Evolutionary conservation across 2,329 filamentous ascomycete genomes (phyloP), one percentile per base, ranked within the genome.

Genomic region (Parasarocladium wereldwijsianum): DNA sequence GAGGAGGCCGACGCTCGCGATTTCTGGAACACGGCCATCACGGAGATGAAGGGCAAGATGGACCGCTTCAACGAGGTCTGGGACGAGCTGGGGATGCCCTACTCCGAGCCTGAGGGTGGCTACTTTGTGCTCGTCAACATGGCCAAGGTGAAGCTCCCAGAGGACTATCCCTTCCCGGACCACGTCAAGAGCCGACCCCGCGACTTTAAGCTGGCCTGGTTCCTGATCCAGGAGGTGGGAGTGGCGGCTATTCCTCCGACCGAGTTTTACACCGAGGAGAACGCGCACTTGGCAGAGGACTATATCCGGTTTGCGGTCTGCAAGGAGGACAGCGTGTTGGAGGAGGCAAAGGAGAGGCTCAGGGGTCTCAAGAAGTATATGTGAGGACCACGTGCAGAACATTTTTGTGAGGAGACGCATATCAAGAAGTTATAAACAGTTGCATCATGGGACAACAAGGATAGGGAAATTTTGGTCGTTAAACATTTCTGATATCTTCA

Each of bases 41-140:
- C 57, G 21, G 85, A 94, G 42, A 96, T 96, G 87, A 81, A 84
- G 56, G 69, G 57, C 35, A 94, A 93, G 55, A 78, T 96, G 60
- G 66, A 79, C 42, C 71, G 70, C 15, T 94, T 98, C 64, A 93
- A 87, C 51, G 64, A 78, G 37, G 62, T 87, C 23, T 87, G 80
- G 61, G 62, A 71, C 29, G 81, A 87, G 56, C 66, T 87, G 6
- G 70, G 64, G 11, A 62, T 87, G 29, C 78, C 79, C 4, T 93
- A 87, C 60, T 87, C 83, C 2, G 79, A 93, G 35, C 90, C 90
- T 4, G 86, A 98, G 53, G 90, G 90, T 31, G 90, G 90, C 13
- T 98, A 98, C 62, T 98, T 98, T 49, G 83, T 98, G 22, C 71
- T 98, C 31, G 90, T 83, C 39, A 98, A 98, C 59, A 76, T 96